phyloP scores from a whole-genome alignment of 345 rosid genomes.

The Leavenworthia alabamica region DNA sequence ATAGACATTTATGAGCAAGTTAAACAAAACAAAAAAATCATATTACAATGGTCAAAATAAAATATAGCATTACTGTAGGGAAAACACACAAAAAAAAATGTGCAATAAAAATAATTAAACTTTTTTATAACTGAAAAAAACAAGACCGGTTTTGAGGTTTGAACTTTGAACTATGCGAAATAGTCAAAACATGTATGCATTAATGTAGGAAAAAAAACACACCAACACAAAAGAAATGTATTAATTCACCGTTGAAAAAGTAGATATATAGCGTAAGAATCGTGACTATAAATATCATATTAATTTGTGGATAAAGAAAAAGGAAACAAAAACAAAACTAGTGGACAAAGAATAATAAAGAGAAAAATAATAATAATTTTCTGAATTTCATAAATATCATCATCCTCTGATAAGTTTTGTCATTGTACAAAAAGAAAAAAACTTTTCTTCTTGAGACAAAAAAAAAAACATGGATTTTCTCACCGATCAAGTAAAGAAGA shows the following conservation, averaged over 20 bases:
- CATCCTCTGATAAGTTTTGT: neutral
- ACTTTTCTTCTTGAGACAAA: neutral
- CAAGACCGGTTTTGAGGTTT: neutral
- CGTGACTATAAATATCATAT: neutral
- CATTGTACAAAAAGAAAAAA: neutral
- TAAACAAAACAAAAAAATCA: no score
- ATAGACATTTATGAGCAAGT: no score
- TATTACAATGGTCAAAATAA: no score
- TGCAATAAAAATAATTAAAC: neutral
- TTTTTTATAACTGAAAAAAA: neutral
- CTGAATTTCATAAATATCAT: conserved; percentile 4
- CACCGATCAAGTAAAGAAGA: conserved; percentile 32
- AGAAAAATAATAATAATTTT: neutral
- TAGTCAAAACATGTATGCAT: neutral
- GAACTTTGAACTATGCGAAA: neutral
- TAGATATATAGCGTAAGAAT: neutral
- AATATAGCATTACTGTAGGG: no score
- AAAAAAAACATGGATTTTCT: conserved; percentile 24
- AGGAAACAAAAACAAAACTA: neutral
- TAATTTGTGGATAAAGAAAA: conserved; percentile 10
- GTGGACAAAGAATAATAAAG: conserved; percentile 2
- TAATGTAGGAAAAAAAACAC: neutral
- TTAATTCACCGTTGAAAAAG: no score
- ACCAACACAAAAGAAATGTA: neutral
- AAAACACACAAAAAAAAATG: no score